These are phyloP conservation scores for Geotrichum macrosporum DNA, from an alignment of 1,139 yeast species.

Conservation along the genomic window DNA sequence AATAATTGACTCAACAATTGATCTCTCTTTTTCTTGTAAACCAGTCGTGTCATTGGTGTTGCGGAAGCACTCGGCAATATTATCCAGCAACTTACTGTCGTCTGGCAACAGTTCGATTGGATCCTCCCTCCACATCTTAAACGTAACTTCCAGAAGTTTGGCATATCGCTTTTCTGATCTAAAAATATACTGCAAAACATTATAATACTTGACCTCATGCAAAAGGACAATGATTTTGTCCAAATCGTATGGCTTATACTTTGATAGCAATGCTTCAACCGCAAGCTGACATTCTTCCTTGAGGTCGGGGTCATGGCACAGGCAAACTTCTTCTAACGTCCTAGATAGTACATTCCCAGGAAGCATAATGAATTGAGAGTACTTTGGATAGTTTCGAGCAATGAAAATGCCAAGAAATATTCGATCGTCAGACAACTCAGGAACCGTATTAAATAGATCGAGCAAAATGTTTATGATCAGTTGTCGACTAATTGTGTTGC, in stretches of 20 bases:
- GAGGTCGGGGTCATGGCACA: constrained; percentile 39
- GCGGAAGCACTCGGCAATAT: constrained; percentile 32
- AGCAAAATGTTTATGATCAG: constrained; percentile 60
- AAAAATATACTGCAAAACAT: constrained; percentile 57
- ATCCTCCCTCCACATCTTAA: constrained; percentile 26
- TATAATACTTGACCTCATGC: constrained; percentile 50
- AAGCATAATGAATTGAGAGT: constrained; percentile 67
- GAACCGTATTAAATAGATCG: constrained; percentile 45
- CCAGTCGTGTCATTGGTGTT: constrained; percentile 22
- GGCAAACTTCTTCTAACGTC: constrained; percentile 51
- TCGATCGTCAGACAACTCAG: constrained; percentile 19
- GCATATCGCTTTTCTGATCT: constrained; percentile 50
- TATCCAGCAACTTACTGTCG: constrained; percentile 28
- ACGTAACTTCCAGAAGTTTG: constrained; percentile 47
- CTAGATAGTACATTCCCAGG: constrained; percentile 54
- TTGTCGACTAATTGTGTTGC: constrained; percentile 50
- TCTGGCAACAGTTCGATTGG: constrained; percentile 21
- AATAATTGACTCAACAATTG: constrained; percentile 25
- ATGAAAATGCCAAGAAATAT: constrained; percentile 59
- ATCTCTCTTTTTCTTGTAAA: constrained; percentile 25
- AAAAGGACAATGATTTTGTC: constrained; percentile 49
- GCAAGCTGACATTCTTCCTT: constrained; percentile 69
- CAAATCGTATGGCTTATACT: constrained; percentile 53
- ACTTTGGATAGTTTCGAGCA: constrained; percentile 73
- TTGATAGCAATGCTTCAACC: constrained; percentile 59